These are phyloP conservation scores for Candida insectalens DNA, from an alignment of 805 yeast genomes.

Conservation along the genomic window DNA sequence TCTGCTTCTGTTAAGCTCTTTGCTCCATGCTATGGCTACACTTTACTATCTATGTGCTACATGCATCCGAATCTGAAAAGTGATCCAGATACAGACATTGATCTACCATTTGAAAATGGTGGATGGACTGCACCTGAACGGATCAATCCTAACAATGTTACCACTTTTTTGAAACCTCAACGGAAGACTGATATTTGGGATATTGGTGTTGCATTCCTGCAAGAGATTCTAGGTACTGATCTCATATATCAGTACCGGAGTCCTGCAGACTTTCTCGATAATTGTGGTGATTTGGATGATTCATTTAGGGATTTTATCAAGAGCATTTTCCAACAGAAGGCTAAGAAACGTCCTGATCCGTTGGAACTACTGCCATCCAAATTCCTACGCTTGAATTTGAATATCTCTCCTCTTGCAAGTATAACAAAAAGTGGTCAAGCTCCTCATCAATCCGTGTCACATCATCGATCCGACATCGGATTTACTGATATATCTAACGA, in stretches of 20 bases:
- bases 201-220: conserved; percentile 68
- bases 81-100: conserved; percentile 11
- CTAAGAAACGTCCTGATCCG: conserved; percentile 71
- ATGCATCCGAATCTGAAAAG: conserved; percentile 21
- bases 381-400: conserved; percentile 68
- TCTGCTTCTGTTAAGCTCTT: conserved; percentile 49
- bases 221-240: conserved; percentile 53
- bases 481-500: conserved; percentile 16
- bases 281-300: conserved; percentile 29
- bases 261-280: conserved; percentile 53
- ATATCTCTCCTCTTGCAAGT: conserved; percentile 20
- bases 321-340: conserved; percentile 53
- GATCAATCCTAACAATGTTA: conserved; percentile 13
- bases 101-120: conserved; percentile 21
- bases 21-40: conserved; percentile 50
- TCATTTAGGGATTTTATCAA: conserved; percentile 57
- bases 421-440: background rate
- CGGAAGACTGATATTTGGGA: conserved; percentile 92
- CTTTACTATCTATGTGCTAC: conserved; percentile 29
- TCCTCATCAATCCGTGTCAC: background rate
- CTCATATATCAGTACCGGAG: conserved; percentile 43
- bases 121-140: conserved; percentile 82
- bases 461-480: conserved; percentile 6
- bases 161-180: conserved; percentile 38
- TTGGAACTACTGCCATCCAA: conserved; percentile 77